These are phyloP conservation scores for Picea sitchensis DNA, from an alignment of 75 land plant species.

Conservation along the genomic window DNA sequence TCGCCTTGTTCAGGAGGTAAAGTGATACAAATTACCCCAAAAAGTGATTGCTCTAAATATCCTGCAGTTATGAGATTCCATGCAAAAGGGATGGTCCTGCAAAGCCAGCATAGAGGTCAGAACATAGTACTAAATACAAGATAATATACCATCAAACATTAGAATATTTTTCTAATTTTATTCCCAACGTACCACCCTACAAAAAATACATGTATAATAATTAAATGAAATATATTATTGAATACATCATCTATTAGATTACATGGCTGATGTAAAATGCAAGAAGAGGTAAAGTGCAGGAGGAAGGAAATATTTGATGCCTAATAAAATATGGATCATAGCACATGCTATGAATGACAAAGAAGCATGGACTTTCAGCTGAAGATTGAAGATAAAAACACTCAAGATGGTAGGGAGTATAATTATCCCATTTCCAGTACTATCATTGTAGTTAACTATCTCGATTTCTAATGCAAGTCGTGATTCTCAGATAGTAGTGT, in stretches of 20 bases:
- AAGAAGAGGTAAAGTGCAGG: not conserved
- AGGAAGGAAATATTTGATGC: not conserved
- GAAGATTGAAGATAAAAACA: too few species aligned
- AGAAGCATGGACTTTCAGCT: too few species aligned
- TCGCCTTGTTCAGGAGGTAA: not conserved
- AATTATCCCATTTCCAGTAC: too few species aligned
- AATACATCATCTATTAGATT: not conserved
- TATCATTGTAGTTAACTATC: too few species aligned
- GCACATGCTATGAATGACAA: too few species aligned
- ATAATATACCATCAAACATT: not conserved
- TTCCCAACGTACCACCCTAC: not conserved
- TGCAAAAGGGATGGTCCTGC: conserved; percentile 89
- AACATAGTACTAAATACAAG: not conserved
- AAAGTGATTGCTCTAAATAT: conserved; percentile 70
- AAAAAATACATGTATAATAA: not conserved
- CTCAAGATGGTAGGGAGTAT: too few species aligned
- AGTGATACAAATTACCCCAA: conserved; percentile 51
- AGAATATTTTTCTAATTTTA: not conserved
- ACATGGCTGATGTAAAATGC: not conserved
- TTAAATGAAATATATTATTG: not conserved
- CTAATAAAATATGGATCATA: too few species aligned
- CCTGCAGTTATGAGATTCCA: conserved; percentile 96
- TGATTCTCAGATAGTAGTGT: too few species aligned
- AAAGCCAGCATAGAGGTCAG: conserved; percentile 10
- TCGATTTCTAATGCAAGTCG: too few species aligned